Evolutionary conservation across 345 rosid genomes (phyloP).

Genomic region (Passiflora organensis): DNA sequence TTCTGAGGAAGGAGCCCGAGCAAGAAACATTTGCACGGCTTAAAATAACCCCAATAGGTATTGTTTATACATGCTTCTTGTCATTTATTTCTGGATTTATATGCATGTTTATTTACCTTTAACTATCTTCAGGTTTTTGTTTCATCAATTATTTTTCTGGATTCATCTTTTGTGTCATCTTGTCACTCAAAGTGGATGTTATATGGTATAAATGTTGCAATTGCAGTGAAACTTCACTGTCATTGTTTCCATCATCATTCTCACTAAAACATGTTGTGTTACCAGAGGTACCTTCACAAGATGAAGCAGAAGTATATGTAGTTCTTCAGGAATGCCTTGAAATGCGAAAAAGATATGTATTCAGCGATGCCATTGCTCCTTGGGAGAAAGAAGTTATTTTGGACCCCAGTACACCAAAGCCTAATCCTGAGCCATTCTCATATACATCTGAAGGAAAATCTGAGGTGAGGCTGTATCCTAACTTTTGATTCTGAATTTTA

Average conservation of each 20-base stretch:
- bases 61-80: background rate
- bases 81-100: background rate
- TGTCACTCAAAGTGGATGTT: background rate
- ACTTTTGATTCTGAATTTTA: background rate
- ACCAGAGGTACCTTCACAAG: conserved; percentile 73
- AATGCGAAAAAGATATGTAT: conserved; percentile 72
- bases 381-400: conserved; percentile 95
- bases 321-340: conserved; percentile 94
- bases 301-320: conserved; percentile 75
- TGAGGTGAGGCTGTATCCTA: conserved; percentile 44
- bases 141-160: background rate
- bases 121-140: background rate
- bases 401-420: conserved; percentile 98
- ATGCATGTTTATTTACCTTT: background rate
- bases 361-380: conserved; percentile 80
- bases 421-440: conserved; percentile 79
- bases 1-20: conserved; percentile 96
- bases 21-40: conserved; percentile 92
- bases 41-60: conserved; percentile 65
- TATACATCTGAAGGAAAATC: conserved; percentile 71
- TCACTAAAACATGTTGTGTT: background rate
- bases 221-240: background rate
- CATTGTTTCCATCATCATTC: background rate
- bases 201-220: no score
- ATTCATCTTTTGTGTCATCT: background rate